Conservation (phyloP, 2,329 filamentous ascomycete genomes). For the Ceratocystis cubensis region DNA sequence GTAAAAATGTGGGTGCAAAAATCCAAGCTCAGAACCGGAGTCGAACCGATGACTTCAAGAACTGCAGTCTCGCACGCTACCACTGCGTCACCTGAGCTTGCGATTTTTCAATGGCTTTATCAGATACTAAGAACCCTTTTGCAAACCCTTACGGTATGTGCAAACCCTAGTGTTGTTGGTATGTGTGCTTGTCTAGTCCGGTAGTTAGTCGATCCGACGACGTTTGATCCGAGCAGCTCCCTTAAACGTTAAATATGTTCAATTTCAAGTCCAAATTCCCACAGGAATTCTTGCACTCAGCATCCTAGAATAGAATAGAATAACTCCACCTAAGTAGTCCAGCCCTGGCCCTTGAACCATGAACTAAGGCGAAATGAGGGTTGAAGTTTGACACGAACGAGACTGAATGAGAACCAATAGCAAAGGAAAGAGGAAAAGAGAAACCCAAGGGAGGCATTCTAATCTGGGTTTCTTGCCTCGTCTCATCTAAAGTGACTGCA, state of each 20-base stretch:
- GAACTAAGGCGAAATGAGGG: background rate
- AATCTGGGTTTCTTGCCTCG: background rate
- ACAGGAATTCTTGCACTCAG: too few species aligned
- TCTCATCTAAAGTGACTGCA: slow-evolving; percentile 10
- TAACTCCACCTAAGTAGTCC: background rate
- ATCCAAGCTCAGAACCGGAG: slow-evolving; percentile 19
- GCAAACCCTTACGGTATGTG: background rate
- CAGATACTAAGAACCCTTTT: background rate
- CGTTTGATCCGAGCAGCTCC: too few species aligned
- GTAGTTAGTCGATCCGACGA: too few species aligned
- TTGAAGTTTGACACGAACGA: background rate
- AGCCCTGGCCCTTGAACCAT: background rate
- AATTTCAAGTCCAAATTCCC: too few species aligned
- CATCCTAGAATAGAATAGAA: too few species aligned
- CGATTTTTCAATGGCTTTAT: background rate
- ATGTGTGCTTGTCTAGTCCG: too few species aligned
- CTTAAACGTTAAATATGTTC: too few species aligned
- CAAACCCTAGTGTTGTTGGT: too few species aligned
- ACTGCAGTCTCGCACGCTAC: slow-evolving; percentile 21
- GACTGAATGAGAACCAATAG: background rate
- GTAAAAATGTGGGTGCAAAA: background rate
- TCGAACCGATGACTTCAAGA: slow-evolving; percentile 21
- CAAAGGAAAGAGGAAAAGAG: background rate
- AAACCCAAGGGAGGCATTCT: background rate
- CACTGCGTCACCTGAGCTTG: slow-evolving; percentile 20